Evolutionary conservation across 768 basidiomycete genomes (phyloP), one percentile per base, ranked within the genome.

Genomic region (Phylloporus arenicola): DNA sequence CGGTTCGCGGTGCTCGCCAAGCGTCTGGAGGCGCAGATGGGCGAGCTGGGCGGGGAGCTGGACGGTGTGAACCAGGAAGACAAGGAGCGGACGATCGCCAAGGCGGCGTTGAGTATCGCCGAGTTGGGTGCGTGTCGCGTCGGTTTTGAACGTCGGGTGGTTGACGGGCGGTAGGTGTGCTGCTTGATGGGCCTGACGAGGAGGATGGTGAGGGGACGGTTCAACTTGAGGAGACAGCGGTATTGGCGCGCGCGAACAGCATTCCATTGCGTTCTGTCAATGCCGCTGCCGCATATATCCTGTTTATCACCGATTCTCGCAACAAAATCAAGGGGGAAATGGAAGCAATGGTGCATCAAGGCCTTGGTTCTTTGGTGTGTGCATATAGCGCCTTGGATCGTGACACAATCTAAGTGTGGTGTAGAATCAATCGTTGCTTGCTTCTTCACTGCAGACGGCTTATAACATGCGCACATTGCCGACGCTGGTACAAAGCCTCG

Each of bases 361-460:
- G 95, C 5, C 72, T 98, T 3, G 74, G 78, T 1, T 82, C 83
- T 16, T 68, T 92, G 51, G 95, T 94, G 56, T 48, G 84, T 74
- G 13, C 45, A 16, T 38, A 39, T 25, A 11, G 38, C 22, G 11
- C 10, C n/a, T 34, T 7, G 27, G 27, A 34, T 25, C n/a, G n/a
- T 30, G 1, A 6, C 16, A 1, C 13, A 11, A 39, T 3, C 25
- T 41, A 43, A 56, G 12, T 7, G 6, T 12, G 16, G 48, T 55
- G 40, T 20, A 96, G 93, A 88, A 98, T 61, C 92, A 91, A 70
- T 82, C 92, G 2, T 70, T 95, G 16, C 77, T 99, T 1, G 92
- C 94, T 0, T 93, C 92, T 1, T 92, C 95, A 0, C 76, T 99
- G 12, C 96, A 98, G 74, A 97, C 92, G 1, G 93, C 95, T 4